Evolutionary conservation across 805 yeast species (phyloP), one percentile per base, ranked within the genome.

Genomic region (Torulaspora indica): DNA sequence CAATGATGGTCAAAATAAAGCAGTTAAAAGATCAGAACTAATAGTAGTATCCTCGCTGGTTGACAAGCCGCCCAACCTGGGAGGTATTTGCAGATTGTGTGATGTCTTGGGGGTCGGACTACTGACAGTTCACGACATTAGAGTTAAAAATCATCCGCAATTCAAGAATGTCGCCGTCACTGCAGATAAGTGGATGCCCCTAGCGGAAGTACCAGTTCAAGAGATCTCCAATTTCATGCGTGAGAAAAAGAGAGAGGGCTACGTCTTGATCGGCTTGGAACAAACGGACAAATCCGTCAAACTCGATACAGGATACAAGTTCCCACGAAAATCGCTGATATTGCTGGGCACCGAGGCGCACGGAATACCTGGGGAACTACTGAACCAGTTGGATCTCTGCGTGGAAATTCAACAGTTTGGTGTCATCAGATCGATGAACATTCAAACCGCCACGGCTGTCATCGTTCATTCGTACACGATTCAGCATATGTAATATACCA

Each of bases 101-200:
- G 98, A 90, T 61, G 96, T 89, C 9, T 72, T 90, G 17, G 97
- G 98, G 4, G 96, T 88, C 3, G 90, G 91, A 1, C 64, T 81
- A 52, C 69, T 90, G 63, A 85, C 96, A 0, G 69, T 91, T 27
- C 77, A 86, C 54, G 95, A 89, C 54, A 58, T 81, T 18, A 62
- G 73, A 23, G 82, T 86, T 4, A 76, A 76, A 44, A 68, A 75
- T 7, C 76, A 82, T 55, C 74, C 78, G 1, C 90, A 85, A 47
- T 90, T 90, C 69, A 84, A 79, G 57, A 80, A 73, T 50, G 97
- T 93, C 24, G 95, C 97, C 0, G 95, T 90, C 8, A 88, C 97
- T 0, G 95, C 98, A 0, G 97, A 90, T 54, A 71, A 76, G 46
- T 91, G 97, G 97, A 85, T 89, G 93, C 97, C 97, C 1, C 82